These are phyloP conservation scores for Ceratocystiopsis brevicomis DNA, from an alignment of 2,329 filamentous ascomycete species.

Conservation along the genomic window DNA sequence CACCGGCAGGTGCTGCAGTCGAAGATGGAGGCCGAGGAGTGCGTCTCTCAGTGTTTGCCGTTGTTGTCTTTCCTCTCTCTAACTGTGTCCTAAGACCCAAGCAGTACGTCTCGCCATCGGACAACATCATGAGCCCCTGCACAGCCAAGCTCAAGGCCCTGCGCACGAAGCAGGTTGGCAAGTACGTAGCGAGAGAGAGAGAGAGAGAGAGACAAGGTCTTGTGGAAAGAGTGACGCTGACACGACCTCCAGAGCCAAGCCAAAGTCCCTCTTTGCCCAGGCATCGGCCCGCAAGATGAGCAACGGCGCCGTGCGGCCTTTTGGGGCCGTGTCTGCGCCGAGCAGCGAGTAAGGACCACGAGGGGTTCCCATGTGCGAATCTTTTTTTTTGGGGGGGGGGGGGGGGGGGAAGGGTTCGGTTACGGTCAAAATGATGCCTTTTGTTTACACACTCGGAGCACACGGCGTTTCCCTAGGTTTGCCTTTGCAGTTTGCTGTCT, in stretches of 20 bases:
- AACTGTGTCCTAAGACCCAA: slow-evolving; percentile 10
- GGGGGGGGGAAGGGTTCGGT: too few species aligned
- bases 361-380: too few species aligned
- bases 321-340: neutral
- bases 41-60: slow-evolving; percentile 15
- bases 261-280: slow-evolving; percentile 49
- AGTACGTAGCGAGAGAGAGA: slow-evolving; percentile 34
- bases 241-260: slow-evolving; percentile 34
- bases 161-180: slow-evolving; percentile 62
- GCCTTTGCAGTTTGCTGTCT: neutral
- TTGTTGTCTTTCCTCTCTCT: neutral
- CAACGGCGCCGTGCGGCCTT: slow-evolving; percentile 20
- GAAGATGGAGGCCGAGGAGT: slow-evolving; percentile 51
- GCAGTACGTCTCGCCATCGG: slow-evolving; percentile 62
- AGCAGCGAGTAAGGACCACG: too few species aligned
- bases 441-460: neutral
- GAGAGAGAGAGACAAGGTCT: too few species aligned
- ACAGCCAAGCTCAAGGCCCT: slow-evolving; percentile 65
- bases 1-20: slow-evolving; percentile 57
- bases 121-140: slow-evolving; percentile 75
- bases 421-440: neutral
- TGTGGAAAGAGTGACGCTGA: neutral
- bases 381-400: neutral
- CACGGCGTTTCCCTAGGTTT: too few species aligned
- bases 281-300: slow-evolving; percentile 42